Evolutionary conservation across 352 stramenopile species (phyloP), one percentile per base, ranked within the genome.

Genomic region (Pythium rhizo-oryzae): DNA sequence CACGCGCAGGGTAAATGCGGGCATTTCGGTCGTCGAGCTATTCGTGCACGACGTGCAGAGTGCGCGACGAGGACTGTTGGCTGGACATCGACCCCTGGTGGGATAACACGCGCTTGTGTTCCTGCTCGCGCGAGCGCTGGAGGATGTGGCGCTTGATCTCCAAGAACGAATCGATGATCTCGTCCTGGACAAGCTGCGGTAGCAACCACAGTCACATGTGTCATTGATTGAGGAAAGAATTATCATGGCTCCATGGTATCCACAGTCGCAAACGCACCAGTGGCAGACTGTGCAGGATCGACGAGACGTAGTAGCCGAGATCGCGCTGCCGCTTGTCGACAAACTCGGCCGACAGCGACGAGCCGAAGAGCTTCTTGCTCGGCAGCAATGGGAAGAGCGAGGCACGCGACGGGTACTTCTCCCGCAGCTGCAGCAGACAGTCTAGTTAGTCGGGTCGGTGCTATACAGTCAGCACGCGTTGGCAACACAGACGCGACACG

Each of bases 91-190:
- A 64, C 19, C 51, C 25, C 12, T 53, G 50, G 8, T 35, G 18
- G 4, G 60, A 59, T 16, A 25, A 51, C 68, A 41, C 18, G 30
- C 72, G 76, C 49, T 77, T 76, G 37, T 74, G 76, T 57, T 78
- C 62, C 57, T 89, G 71, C 33, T 92, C 82, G 6, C 86, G 59
- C 30, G 79, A 81, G 37, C 84, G 75, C 67, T 92, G 79, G 33
- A 92, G 71, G 64, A 94, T 90, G 64, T 96, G 85, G 30, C 88
- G 84, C 74, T 91, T 93, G 67, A 96, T 90, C 60, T 96, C 88
- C n/a, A 96, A 62, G 69, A 96, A 96, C 41, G 87, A 89, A 69
- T 96, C 88, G 52, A 96, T 81, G 69, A 94, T 94, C 69, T 96
- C 87, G 71, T 96, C 87, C 59, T 92, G 82, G 37, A 90, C 82